A percentile compares a stretch with the other conserved stretches of the same genome.
Conservation (phyloP, 164 flowering plant species). For the Hamamelis virginiana region DNA sequence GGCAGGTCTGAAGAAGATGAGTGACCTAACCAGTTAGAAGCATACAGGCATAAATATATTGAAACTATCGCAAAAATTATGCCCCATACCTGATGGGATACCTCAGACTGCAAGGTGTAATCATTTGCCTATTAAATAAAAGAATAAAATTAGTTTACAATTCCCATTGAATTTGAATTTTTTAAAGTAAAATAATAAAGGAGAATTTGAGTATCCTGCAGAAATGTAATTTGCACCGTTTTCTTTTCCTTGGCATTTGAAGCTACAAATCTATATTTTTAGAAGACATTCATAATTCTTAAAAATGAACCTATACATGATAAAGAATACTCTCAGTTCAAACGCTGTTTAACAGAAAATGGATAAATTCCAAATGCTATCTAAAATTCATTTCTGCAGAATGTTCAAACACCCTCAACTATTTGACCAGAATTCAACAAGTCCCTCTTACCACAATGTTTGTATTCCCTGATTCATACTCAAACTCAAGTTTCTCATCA, state of each 20-base stretch:
- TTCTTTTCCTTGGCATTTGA: not conserved
- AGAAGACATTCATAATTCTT: not conserved
- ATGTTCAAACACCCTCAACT: not conserved
- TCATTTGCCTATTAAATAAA: conserved; percentile 58
- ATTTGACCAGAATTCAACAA: not conserved
- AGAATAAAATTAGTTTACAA: conserved; percentile 6
- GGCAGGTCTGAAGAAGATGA: not conserved
- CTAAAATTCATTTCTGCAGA: not conserved
- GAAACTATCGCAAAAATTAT: conserved; percentile 2
- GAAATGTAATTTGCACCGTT: not conserved
- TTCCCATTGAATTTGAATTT: not conserved
- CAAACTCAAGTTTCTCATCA: conserved; percentile 96
- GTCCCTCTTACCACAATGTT: conserved; percentile 64
- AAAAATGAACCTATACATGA: not conserved
- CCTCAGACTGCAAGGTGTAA: conserved; percentile 68
- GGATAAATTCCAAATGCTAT: not conserved
- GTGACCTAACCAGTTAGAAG: not conserved
- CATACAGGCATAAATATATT: not conserved
- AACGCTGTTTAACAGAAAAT: not conserved
- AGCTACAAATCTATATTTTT: not conserved
- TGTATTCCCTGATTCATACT: conserved; percentile 92
- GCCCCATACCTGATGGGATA: conserved; percentile 75
- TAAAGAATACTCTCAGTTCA: not conserved
- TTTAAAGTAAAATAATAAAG: not conserved
- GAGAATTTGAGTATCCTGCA: not conserved